Conservation (phyloP, 257 asterid genomes). For the Solanum piurae region DNA sequence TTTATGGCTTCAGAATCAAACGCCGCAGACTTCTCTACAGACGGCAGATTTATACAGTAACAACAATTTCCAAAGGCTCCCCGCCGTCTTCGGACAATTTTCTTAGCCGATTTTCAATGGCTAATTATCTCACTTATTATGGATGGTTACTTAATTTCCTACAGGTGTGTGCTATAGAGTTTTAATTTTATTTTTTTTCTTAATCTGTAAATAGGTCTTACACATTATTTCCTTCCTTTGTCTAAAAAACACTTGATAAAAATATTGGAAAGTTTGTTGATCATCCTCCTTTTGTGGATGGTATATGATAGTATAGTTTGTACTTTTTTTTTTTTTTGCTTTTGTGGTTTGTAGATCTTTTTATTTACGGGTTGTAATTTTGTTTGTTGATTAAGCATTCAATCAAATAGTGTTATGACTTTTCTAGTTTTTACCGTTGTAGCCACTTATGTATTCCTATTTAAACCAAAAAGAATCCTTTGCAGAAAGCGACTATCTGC, state of each 20-base stretch:
- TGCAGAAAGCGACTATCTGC: conserved; percentile 38
- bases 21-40: conserved; percentile 21
- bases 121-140: background rate
- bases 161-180: conserved; percentile 43
- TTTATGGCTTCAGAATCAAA: conserved; percentile 36
- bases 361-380: conserved; percentile 16
- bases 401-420: background rate
- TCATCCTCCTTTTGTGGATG: conserved; percentile 1
- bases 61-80: conserved; percentile 50
- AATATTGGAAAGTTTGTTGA: conserved; percentile 8
- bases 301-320: background rate
- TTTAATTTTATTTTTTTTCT: background rate
- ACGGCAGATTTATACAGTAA: conserved; percentile 39
- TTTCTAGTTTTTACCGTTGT: conserved; percentile 11
- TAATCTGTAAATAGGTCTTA: conserved; percentile 58
- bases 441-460: background rate
- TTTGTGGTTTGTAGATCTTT: background rate
- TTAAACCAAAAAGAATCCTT: conserved; percentile 1
- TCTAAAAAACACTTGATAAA: conserved; percentile 18
- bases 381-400: conserved; percentile 11
- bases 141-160: background rate
- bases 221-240: conserved; percentile 24
- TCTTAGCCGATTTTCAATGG: conserved; percentile 22
- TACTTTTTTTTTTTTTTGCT: background rate
- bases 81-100: conserved; percentile 58